Evolutionary conservation across 805 yeast species (phyloP), one percentile per base, ranked within the genome.

Genomic region (Sporopachydermia quercuum): DNA sequence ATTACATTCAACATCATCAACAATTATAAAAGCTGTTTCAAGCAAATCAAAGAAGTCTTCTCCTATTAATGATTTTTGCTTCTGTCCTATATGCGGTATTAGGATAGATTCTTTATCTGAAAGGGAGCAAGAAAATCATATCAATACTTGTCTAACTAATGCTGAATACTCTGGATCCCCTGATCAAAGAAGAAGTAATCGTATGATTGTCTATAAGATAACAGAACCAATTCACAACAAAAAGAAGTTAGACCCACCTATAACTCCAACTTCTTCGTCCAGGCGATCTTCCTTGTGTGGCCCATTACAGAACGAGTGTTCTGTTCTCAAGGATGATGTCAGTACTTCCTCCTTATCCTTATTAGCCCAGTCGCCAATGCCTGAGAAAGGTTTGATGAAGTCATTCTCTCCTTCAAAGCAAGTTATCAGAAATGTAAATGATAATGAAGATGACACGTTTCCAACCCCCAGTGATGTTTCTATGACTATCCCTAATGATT

Each of bases 161-260:
- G 72, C 80, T 17, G 79, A 78, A 44, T 74, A 70, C 49, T 70
- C 76, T 39, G 78, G 82, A n/a, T 65, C 74, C 34, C 71, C 76
- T 4, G 71, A 70, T 27, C 68, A 70, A 40, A 66, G 67, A 39
- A 57, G 85, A 35, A 63, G 70, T 19, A 87, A 87, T 54, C 68
- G 94, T 43, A 87, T 91, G 96, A 63, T 91, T 38, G 91, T 86
- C 1, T 85, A 82, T 55, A 71, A 48, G 37, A 54, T 62, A 14
- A 50, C 55, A 4, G 66, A 63, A 43, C 30, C 30, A 8, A 23
- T 23, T 23, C 30, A 23, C n/a, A 23, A 23, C 13, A 8, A 8
- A n/a, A n/a, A 23, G n/a, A 8, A n/a, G 30, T 23, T n/a, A 8
- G 30, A 8, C n/a, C 8, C 30, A 8, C 30, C 30, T 23, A n/a